Base-by-base conservation (phyloP, 78 protist species). In the Creolimax fragrantissima region DNA sequence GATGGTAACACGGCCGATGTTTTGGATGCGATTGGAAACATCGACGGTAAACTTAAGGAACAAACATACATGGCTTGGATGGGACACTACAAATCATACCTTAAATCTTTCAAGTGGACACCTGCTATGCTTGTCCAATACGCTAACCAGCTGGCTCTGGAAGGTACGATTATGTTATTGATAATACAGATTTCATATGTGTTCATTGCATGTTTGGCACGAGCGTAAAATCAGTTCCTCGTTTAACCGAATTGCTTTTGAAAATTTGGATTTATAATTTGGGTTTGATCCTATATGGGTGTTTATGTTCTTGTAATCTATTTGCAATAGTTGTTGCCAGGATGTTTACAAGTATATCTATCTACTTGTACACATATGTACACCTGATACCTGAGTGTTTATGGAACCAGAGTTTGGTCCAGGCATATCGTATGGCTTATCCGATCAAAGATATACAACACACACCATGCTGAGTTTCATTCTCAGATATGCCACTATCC, bases 61-160 rank as follows among this genome's bases (percentile, higher is more conserved):
- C 4, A 3, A 66, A 85, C 94, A 47, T 92, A 92, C 66, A 88
- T 81, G 84, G 90, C 96, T 42, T 93, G 91, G 93, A 83, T 94
- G 11, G 96, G 96, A 7, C 93, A 89, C 93, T 94, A 94, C 94
- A 93, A 93, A 85, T 4, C 74, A 3, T 2, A 17, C 39, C 43
- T 2, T 42, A 81, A 37, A 45, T 5, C n/a, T 85, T 43, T 90
- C 37, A 3, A 39, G 35, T 93, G 93, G 93, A 0, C n/a, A 37
- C 7, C 4, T 41, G 94, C 43, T 45, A 45, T 44, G 24, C 44
- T 92, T 5, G 96, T 91, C 17, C 42, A 2, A 6, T 2, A 0
- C 43, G 95, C 93, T 24, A 93, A 93, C 92, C 41, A 2, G 44
- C 85, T 41, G 11, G 85, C 92, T 35, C 67, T 85, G 2, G 42